A percentile compares a stretch with the other conserved stretches of the same genome.
phyloP scores from a whole-genome alignment of 1,284 basidiomycete species.

The Porodaedalea pini region DNA sequence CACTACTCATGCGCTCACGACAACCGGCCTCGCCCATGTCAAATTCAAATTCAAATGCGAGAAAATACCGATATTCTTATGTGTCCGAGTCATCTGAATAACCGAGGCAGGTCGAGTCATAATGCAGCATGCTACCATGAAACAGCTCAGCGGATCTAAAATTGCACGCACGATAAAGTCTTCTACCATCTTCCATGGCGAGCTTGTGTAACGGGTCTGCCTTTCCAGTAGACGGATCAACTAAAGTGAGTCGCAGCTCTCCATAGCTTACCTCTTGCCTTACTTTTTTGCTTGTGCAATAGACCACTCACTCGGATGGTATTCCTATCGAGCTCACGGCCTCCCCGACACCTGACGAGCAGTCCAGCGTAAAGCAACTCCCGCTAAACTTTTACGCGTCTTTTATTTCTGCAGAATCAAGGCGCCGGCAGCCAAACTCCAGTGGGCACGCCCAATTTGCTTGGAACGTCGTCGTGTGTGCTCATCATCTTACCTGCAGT shows the following conservation, averaged over 20 bases:
- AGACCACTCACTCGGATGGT: constrained; percentile 20
- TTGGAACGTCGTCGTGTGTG: constrained; percentile 4
- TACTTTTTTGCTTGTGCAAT: background rate
- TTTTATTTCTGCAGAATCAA: constrained; percentile 59
- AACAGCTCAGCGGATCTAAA: no score
- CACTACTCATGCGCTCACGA: no score
- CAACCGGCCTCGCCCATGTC: no score
- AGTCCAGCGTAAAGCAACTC: constrained; percentile 33
- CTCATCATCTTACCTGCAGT: constrained; percentile 33
- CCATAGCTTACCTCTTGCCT: background rate
- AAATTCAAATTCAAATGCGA: no score
- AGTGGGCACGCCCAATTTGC: constrained; percentile 40
- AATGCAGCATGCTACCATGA: no score
- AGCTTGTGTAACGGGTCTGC: background rate
- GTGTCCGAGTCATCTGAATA: no score
- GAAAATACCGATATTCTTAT: no score
- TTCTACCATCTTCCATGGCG: no score
- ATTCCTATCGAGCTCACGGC: constrained; percentile 5
- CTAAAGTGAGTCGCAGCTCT: background rate
- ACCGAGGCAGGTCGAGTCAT: no score
- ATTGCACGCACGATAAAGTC: no score
- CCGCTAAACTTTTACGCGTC: constrained; percentile 48
- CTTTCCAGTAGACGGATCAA: background rate
- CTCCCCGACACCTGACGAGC: background rate
- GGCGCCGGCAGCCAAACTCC: constrained; percentile 54